Evolutionary conservation across 805 yeast genomes (phyloP).

Genomic region (Tetrapisispora taiwanensis): DNA sequence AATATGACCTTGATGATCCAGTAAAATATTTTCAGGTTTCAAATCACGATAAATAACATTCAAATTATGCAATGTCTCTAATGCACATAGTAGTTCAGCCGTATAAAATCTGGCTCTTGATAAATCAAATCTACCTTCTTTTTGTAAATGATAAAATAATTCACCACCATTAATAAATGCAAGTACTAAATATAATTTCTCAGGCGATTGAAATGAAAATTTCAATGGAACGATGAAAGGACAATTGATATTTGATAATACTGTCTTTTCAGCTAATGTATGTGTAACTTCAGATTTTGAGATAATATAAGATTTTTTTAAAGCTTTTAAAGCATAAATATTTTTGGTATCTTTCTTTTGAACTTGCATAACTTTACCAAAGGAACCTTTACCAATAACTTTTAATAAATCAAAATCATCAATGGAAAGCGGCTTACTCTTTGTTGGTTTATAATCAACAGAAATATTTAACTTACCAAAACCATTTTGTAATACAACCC

Average conservation of each 20-base stretch:
- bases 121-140: slow-evolving; percentile 76
- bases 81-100: slow-evolving; percentile 84
- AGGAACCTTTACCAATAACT: slow-evolving; percentile 94
- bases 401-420: slow-evolving; percentile 87
- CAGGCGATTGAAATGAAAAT: slow-evolving; percentile 87
- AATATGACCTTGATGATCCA: slow-evolving; percentile 94
- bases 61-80: slow-evolving; percentile 80
- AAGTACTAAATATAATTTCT: slow-evolving; percentile 76
- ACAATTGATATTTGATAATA: slow-evolving; percentile 78
- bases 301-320: slow-evolving; percentile 86
- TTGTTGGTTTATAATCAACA: slow-evolving; percentile 57
- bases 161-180: slow-evolving; percentile 96
- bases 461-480: slow-evolving; percentile 47
- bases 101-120: slow-evolving; percentile 85
- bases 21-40: slow-evolving; percentile 86
- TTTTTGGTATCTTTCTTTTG: slow-evolving; percentile 88
- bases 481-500: slow-evolving; percentile 32
- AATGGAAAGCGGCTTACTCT: slow-evolving; percentile 58
- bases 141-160: slow-evolving; percentile 82
- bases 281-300: slow-evolving; percentile 90
- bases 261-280: slow-evolving; percentile 90
- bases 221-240: slow-evolving; percentile 94
- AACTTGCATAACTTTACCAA: slow-evolving; percentile 97
- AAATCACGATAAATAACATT: slow-evolving; percentile 89
- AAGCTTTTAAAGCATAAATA: slow-evolving; percentile 85